A percentile compares a stretch with the other conserved stretches of the same genome.
Conservation (phyloP, 495 filamentous ascomycete species). For the Penicillium desertorum region DNA sequence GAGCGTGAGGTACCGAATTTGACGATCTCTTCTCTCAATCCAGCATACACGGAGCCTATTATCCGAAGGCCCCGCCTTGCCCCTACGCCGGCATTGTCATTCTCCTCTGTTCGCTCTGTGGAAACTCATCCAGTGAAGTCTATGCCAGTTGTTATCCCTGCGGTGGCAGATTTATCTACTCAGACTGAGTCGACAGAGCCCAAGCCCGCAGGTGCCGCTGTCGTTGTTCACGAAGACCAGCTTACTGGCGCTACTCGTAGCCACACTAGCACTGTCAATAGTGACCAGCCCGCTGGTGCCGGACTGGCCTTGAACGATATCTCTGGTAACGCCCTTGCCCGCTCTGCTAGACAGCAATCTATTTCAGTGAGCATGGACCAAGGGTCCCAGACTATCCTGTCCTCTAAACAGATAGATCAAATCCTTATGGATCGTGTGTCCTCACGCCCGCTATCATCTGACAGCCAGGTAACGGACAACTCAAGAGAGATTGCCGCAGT, state of each 20-base stretch:
- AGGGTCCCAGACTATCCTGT: constrained; percentile 71
- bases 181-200: constrained; percentile 27
- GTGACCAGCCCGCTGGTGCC: constrained; percentile 43
- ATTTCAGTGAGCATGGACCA: constrained; percentile 60
- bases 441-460: constrained; percentile 34
- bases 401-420: constrained; percentile 68
- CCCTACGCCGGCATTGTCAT: constrained; percentile 24
- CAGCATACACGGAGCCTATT: constrained; percentile 14
- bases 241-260: constrained; percentile 43
- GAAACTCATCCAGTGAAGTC: constrained; percentile 41
- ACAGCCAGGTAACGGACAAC: constrained; percentile 29
- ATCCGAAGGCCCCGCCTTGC: constrained; percentile 28
- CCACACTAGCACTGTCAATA: constrained; percentile 32
- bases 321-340: constrained; percentile 44
- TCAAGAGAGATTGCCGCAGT: constrained; percentile 31
- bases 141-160: constrained; percentile 22
- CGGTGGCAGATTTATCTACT: constrained; percentile 20
- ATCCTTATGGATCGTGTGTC: constrained; percentile 53
- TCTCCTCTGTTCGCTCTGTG: constrained; percentile 42
- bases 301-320: constrained; percentile 45
- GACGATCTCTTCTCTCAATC: constrained; percentile 14
- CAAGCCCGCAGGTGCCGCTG: constrained; percentile 20
- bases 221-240: constrained; percentile 56
- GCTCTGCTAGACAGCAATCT: constrained; percentile 26
- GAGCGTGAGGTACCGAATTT: constrained; percentile 14